Percentiles rank a stretch among this genome's conserved stretches.
Evolutionary conservation across 2,329 filamentous ascomycete species (phyloP).

Genomic region (Coleophoma crateriformis): DNA sequence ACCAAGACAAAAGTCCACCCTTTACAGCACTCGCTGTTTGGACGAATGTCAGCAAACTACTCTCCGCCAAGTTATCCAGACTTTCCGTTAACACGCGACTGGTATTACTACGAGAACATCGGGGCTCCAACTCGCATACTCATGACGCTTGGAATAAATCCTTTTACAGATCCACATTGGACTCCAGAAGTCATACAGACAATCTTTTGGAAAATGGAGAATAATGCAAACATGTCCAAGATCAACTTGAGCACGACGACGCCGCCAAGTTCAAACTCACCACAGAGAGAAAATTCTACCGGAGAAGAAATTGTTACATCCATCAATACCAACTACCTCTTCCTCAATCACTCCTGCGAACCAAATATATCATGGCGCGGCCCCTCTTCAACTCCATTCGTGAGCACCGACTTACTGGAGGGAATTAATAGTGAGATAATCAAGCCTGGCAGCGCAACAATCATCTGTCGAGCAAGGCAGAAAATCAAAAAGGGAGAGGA

Average conservation of each 20-base stretch:
- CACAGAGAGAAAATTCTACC: background rate
- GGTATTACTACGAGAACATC: slow-evolving; percentile 19
- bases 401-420: background rate
- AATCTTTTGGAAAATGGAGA: slow-evolving; percentile 19
- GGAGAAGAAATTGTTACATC: slow-evolving; percentile 4
- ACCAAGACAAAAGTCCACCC: slow-evolving; percentile 8
- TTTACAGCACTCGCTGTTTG: slow-evolving; percentile 15
- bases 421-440: slow-evolving; percentile 6
- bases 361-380: slow-evolving; percentile 20
- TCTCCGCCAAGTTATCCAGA: background rate
- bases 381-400: background rate
- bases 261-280: background rate
- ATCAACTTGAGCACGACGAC: too few species aligned
- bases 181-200: slow-evolving; percentile 21
- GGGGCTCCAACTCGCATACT: slow-evolving; percentile 16
- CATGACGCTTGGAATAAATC: slow-evolving; percentile 16
- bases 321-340: slow-evolving; percentile 20
- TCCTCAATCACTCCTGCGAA: slow-evolving; percentile 23
- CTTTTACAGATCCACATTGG: slow-evolving; percentile 12
- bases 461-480: slow-evolving; percentile 12
- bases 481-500: slow-evolving; percentile 21
- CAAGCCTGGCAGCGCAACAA: slow-evolving; percentile 12
- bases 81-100: slow-evolving; percentile 7
- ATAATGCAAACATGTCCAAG: slow-evolving; percentile 18
- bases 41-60: slow-evolving; percentile 20